These are phyloP conservation scores for Capronia americana DNA, from an alignment of 2,329 filamentous ascomycete species.

Conservation along the genomic window DNA sequence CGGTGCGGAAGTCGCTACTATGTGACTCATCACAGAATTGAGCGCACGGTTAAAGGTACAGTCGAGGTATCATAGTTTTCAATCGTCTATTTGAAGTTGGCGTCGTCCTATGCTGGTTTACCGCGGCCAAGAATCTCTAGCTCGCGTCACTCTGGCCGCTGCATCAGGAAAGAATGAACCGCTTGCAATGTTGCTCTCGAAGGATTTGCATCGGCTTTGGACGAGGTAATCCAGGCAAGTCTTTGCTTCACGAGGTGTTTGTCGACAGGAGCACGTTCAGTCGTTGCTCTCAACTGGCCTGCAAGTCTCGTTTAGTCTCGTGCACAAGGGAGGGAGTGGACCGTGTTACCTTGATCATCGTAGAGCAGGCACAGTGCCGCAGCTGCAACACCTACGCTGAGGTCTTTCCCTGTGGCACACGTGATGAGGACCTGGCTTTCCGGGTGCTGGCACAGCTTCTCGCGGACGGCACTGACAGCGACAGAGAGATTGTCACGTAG, in stretches of 20 bases:
- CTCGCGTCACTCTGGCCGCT: conserved; percentile 43
- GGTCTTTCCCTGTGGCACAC: conserved; percentile 79
- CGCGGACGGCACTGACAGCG: conserved; percentile 64
- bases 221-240: conserved; percentile 81
- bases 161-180: conserved; percentile 88
- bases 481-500: conserved; percentile 71
- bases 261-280: conserved; percentile 55
- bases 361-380: conserved; percentile 77
- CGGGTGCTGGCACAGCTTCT: conserved; percentile 43
- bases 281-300: conserved; percentile 26
- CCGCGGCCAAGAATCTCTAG: not conserved
- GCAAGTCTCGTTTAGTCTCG: conserved; percentile 13
- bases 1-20: no score
- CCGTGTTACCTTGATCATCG: conserved; percentile 63
- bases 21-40: not conserved
- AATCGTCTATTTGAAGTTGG: not conserved
- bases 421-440: conserved; percentile 61
- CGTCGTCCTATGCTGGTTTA: not conserved
- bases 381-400: conserved; percentile 78
- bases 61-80: no score
- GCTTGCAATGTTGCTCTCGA: conserved; percentile 85
- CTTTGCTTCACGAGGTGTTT: conserved; percentile 79
- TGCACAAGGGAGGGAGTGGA: not conserved
- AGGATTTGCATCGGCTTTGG: conserved; percentile 80
- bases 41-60: not conserved